Evolutionary conservation across 1,284 basidiomycete genomes (phyloP), one percentile per base, ranked within the genome.

Genomic region (Psilocybe mexicana): DNA sequence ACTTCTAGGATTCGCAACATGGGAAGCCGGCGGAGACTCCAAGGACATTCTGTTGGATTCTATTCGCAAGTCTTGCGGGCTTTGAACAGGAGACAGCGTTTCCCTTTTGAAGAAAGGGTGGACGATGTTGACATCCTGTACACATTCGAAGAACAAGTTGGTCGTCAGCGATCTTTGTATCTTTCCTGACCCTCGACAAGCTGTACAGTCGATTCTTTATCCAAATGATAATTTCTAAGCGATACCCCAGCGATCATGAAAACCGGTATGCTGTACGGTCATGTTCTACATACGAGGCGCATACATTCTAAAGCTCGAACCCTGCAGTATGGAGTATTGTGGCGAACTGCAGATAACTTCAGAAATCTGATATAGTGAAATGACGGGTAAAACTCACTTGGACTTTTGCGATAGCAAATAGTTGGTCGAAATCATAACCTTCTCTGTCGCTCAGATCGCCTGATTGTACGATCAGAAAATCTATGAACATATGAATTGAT

Each of bases 381-480:
- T 40, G 25, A 61, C 57, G 1, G 14, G 43, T 35, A 43, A n/a
- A 43, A 25, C 83, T 45, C 63, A 87, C 89, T 76, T 93, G 90
- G 23, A 94, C 92, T 75, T 93, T 93, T 2, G 90, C 90, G 63
- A 94, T 94, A 10, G 85, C 84, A 64, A 78, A 81, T 55, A 94
- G 74, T 72, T 96, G 93, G 26, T 87, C 78, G 59, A 94, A 81
- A 71, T 94, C 92, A 67, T 90, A 95, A 7, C 89, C 88, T 44
- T 81, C 77, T 51, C 93, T 82, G 53, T 89, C 80, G 65, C 87
- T 89, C 51, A 94, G 55, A 69, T 95, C 93, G 46, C 90, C 85
- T 86, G 56, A 10, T 28, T 26, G 0, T 46, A 45, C 25, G 14
- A 33, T 52, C 18, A 56, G 26, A 48, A 51, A 24, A 35, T 57